A percentile compares a stretch with the other conserved stretches of the same genome.
Conservation (phyloP, 495 filamentous ascomycete species). For the Tuber calosporum region DNA sequence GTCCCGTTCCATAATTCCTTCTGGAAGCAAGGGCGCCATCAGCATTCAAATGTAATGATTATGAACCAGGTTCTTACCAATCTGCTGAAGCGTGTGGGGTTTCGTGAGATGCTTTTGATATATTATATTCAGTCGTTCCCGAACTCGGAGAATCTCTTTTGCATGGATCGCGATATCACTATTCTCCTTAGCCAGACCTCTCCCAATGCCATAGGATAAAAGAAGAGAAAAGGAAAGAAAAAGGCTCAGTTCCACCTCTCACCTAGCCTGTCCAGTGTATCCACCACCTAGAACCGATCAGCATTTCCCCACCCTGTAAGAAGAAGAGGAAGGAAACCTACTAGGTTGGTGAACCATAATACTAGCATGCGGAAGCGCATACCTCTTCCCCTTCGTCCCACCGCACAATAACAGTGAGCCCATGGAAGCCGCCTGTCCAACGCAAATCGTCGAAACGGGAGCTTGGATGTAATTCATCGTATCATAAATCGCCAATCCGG, state of each 20-base stretch:
- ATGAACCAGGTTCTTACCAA: conserved; percentile 24
- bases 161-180: conserved; percentile 93
- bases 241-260: conserved; percentile 3
- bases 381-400: conserved; percentile 75
- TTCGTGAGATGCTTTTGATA: conserved; percentile 80
- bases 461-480: conserved; percentile 96
- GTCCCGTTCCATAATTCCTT: conserved; percentile 92
- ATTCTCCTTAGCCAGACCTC: not conserved
- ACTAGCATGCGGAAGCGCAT: conserved; percentile 79
- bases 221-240: too few relatives aligned
- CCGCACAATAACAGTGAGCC: conserved; percentile 81
- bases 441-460: conserved; percentile 86
- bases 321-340: conserved; percentile 19
- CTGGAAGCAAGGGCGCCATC: conserved; percentile 41
- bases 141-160: conserved; percentile 84
- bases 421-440: conserved; percentile 93
- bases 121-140: conserved; percentile 80
- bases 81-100: conserved; percentile 53
- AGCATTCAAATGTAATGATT: not conserved
- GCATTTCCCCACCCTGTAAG: not conserved
- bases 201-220: not conserved
- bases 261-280: conserved; percentile 74
- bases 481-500: conserved; percentile 92
- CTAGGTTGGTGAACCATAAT: conserved; percentile 95
- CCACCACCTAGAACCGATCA: conserved; percentile 54